Evolutionary conservation across 768 basidiomycete genomes (phyloP).

Genomic region (Naganishia randhawae): DNA sequence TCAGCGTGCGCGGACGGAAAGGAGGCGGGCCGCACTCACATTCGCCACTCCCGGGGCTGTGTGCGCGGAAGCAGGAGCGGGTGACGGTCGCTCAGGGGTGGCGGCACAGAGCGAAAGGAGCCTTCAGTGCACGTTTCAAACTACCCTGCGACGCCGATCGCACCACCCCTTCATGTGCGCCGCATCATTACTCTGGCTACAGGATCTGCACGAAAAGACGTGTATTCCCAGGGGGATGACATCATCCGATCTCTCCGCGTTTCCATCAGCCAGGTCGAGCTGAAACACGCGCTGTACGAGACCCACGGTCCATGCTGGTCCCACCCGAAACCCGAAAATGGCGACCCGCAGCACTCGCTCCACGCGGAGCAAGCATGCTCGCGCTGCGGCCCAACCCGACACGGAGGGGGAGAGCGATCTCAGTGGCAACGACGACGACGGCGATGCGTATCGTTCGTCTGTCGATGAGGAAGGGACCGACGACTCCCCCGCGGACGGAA

Average conservation of each 20-base stretch:
- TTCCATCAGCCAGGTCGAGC: not conserved
- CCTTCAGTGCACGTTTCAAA: too few relatives aligned
- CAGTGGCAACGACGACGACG: conserved; percentile 34
- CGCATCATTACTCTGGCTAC: not conserved
- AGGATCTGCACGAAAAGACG: not conserved
- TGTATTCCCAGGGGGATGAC: not conserved
- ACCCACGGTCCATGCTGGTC: too few relatives aligned
- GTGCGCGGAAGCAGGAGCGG: too few relatives aligned
- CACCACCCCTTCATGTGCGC: not conserved
- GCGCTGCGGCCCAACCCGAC: not conserved
- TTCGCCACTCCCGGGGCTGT: too few relatives aligned
- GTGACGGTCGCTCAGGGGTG: too few relatives aligned
- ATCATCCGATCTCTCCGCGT: not conserved
- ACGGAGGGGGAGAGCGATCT: conserved; percentile 14
- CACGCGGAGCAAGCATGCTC: not conserved
- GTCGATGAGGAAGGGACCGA: conserved; percentile 31
- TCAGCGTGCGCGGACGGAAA: not conserved
- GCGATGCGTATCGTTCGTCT: conserved; percentile 34
- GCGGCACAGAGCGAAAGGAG: too few relatives aligned
- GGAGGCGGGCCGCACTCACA: too few relatives aligned
- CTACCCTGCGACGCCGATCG: not conserved
- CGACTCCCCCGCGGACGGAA: conserved; percentile 30
- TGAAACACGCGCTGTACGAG: too few relatives aligned
- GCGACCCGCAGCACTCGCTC: not conserved
- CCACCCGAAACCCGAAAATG: too few relatives aligned